These are phyloP conservation scores for Aspergillus alliaceus DNA, from an alignment of 2,329 filamentous ascomycete genomes.

Conservation along the genomic window DNA sequence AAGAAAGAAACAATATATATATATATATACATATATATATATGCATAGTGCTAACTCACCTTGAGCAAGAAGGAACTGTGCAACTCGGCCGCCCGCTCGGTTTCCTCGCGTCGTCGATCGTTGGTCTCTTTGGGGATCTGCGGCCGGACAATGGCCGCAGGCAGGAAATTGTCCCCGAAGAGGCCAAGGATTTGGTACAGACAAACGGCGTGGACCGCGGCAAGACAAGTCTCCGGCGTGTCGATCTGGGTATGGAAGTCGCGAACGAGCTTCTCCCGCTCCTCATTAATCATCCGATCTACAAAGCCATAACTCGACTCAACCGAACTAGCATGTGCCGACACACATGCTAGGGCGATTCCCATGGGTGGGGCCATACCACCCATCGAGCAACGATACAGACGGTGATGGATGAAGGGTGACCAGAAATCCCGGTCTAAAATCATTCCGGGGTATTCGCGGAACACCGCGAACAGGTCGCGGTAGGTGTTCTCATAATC, in stretches of 20 bases:
- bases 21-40: no score
- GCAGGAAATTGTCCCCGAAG: slow-evolving; percentile 10
- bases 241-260: slow-evolving; percentile 10
- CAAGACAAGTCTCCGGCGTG: slow-evolving; percentile 14
- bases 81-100: slow-evolving; percentile 6
- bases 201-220: slow-evolving; percentile 17
- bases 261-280: slow-evolving; percentile 14
- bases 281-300: slow-evolving; percentile 11
- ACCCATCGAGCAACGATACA: slow-evolving; percentile 14
- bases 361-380: slow-evolving; percentile 16
- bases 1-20: no score
- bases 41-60: background rate
- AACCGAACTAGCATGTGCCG: slow-evolving; percentile 9
- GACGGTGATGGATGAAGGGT: slow-evolving; percentile 15
- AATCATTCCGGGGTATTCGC: slow-evolving; percentile 12
- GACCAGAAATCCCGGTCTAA: slow-evolving; percentile 17
- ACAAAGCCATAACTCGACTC: slow-evolving; percentile 14
- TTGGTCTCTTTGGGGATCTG: background rate
- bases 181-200: slow-evolving; percentile 17
- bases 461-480: slow-evolving; percentile 9
- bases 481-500: slow-evolving; percentile 6
- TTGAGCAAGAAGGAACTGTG: slow-evolving; percentile 13
- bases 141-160: background rate
- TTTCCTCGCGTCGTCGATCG: slow-evolving; percentile 1
- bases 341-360: slow-evolving; percentile 12